These are phyloP conservation scores for Fusarium pseudograminearum DNA, from an alignment of 2,329 filamentous ascomycete species.

Conservation along the genomic window DNA sequence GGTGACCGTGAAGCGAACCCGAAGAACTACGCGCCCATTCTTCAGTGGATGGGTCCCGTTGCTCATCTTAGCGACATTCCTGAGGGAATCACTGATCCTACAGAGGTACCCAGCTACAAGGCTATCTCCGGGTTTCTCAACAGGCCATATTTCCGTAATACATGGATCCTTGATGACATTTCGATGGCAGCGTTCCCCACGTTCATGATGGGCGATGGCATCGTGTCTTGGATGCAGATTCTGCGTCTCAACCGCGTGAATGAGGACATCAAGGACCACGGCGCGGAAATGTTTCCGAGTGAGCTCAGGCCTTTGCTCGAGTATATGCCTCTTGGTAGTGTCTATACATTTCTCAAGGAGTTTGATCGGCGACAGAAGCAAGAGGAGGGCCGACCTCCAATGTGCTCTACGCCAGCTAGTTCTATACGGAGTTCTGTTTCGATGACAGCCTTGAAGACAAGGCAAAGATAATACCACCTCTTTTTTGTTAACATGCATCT, in stretches of 20 bases:
- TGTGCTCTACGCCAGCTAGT: slow-evolving; percentile 24
- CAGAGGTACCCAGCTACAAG: slow-evolving; percentile 41
- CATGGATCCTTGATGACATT: slow-evolving; percentile 44
- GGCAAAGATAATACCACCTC: neutral
- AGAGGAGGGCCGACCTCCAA: slow-evolving; percentile 3
- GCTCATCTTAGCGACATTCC: slow-evolving; percentile 43
- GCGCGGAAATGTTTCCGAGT: slow-evolving; percentile 39
- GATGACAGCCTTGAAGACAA: slow-evolving; percentile 22
- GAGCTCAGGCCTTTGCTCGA: slow-evolving; percentile 35
- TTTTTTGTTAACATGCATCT: neutral
- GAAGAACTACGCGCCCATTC: slow-evolving; percentile 37
- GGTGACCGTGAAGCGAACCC: slow-evolving; percentile 41
- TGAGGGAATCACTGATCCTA: slow-evolving; percentile 39
- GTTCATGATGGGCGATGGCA: slow-evolving; percentile 40
- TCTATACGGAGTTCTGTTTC: slow-evolving; percentile 40
- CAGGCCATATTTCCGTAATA: slow-evolving; percentile 41
- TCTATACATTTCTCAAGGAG: slow-evolving; percentile 42
- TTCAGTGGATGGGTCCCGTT: slow-evolving; percentile 44
- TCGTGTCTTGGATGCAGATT: slow-evolving; percentile 46
- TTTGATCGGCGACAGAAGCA: slow-evolving; percentile 38
- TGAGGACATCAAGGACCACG: slow-evolving; percentile 43
- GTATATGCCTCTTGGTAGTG: slow-evolving; percentile 41
- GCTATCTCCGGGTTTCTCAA: slow-evolving; percentile 40
- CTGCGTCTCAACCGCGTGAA: slow-evolving; percentile 43
- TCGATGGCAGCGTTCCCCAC: slow-evolving; percentile 40